Percentiles rank a stretch among this genome's conserved stretches.
phyloP scores from a whole-genome alignment of 106 monocot genomes.

The Acorus calamus region DNA sequence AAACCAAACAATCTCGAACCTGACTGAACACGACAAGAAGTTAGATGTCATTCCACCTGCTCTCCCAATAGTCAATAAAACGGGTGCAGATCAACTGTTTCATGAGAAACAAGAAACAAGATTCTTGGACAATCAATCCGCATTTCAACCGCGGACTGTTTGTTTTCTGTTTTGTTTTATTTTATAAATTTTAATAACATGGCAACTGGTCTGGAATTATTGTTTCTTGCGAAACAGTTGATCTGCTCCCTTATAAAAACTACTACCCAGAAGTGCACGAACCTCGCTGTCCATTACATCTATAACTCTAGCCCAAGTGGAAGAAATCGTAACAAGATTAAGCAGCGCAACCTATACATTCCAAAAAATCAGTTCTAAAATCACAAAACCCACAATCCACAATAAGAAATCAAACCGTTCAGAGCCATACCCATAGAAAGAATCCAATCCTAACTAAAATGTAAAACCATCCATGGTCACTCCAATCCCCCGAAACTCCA shows the following conservation, averaged over 20 bases:
- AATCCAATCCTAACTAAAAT: slow-evolving; percentile 66
- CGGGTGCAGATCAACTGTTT: too few relatives aligned
- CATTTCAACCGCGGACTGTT: too few relatives aligned
- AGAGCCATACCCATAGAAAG: slow-evolving; percentile 72
- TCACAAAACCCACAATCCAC: not conserved
- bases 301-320: slow-evolving; percentile 96
- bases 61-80: too few relatives aligned
- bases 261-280: slow-evolving; percentile 1
- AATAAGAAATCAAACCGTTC: not conserved
- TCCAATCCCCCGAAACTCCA: slow-evolving; percentile 30
- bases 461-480: slow-evolving; percentile 75
- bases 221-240: not conserved
- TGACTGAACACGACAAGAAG: slow-evolving; percentile 58
- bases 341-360: slow-evolving; percentile 81
- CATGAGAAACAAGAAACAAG: too few relatives aligned
- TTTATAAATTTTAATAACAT: too few relatives aligned
- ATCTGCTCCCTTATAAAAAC: too few relatives aligned
- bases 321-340: slow-evolving; percentile 91
- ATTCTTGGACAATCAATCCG: too few relatives aligned
- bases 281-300: slow-evolving; percentile 99
- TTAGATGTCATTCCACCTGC: slow-evolving; percentile 4
- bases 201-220: too few relatives aligned
- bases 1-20: slow-evolving; percentile 99
- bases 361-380: not conserved
- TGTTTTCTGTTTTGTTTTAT: too few relatives aligned